These are phyloP conservation scores for Apostasia shenzhenica DNA, from an alignment of 106 monocot species.

Conservation along the genomic window DNA sequence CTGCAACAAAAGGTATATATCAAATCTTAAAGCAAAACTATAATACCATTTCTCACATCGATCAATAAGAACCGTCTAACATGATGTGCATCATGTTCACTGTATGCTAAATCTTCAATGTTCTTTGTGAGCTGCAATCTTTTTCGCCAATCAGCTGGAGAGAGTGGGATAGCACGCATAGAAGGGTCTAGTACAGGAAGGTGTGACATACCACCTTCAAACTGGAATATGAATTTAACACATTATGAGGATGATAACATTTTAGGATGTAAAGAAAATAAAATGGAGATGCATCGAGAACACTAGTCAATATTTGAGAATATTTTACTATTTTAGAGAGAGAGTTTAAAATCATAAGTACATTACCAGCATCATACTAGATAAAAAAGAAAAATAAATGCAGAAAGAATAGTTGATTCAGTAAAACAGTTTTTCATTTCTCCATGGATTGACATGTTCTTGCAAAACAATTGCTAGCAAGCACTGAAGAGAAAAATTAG, in stretches of 20 bases:
- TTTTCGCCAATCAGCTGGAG: conserved; percentile 82
- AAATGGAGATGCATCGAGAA: no score
- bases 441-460: neutral
- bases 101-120: conserved; percentile 9
- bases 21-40: neutral
- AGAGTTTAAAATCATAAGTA: no score
- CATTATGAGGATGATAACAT: no score
- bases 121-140: conserved; percentile 36
- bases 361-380: no score
- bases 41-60: conserved; percentile 94
- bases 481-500: neutral
- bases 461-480: neutral
- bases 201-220: conserved; percentile 78
- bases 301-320: no score
- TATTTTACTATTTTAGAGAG: no score
- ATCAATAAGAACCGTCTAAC: conserved; percentile 44
- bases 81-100: conserved; percentile 4
- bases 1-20: no score
- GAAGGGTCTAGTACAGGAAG: conserved; percentile 75
- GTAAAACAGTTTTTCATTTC: no score
- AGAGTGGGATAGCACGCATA: conserved; percentile 67
- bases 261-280: neutral
- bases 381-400: no score
- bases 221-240: conserved; percentile 23
- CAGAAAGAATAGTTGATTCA: no score